Evolutionary conservation across 345 rosid species (phyloP).

Genomic region (Durio zibethinus): DNA sequence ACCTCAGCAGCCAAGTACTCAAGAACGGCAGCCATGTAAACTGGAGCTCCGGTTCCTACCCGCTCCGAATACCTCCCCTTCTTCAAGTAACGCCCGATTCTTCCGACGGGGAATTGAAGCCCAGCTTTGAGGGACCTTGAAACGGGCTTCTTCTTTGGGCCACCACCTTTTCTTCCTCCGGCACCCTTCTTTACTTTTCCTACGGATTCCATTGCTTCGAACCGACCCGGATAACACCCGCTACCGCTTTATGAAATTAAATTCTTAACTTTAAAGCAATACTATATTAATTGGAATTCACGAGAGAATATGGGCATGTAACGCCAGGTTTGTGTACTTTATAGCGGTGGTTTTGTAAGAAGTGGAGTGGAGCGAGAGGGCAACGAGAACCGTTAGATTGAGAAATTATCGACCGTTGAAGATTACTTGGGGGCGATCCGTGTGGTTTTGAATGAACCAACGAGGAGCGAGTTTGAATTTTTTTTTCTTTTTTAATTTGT

Average conservation of each 20-base stretch:
- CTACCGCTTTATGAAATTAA: not conserved
- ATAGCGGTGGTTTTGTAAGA: not conserved
- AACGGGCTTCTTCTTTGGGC: slow-evolving; percentile 73
- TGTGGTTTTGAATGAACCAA: not conserved
- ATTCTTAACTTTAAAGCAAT: not conserved
- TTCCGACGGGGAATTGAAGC: slow-evolving; percentile 75
- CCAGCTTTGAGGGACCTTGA: slow-evolving; percentile 75
- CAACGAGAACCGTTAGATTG: slow-evolving; percentile 2
- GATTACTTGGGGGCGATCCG: not conserved
- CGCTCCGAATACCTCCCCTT: slow-evolving; percentile 65
- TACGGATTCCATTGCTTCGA: slow-evolving; percentile 44
- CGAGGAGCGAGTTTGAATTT: not conserved
- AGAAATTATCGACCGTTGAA: not conserved
- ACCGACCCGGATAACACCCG: not conserved
- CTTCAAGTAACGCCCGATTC: slow-evolving; percentile 74
- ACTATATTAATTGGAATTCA: not conserved
- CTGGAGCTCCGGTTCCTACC: slow-evolving; percentile 75
- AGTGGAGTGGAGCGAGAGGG: not conserved
- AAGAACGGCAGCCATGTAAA: slow-evolving; percentile 75
- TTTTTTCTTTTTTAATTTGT: not conserved
- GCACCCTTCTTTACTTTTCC: slow-evolving; percentile 60
- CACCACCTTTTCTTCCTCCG: slow-evolving; percentile 66
- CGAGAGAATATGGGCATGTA: not conserved
- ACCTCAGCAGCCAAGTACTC: slow-evolving; percentile 88
- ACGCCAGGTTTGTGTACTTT: not conserved